Percentiles rank a stretch among this genome's conserved stretches.
Evolutionary conservation across 805 yeast genomes (phyloP).

Genomic region (Pichia nakasei): DNA sequence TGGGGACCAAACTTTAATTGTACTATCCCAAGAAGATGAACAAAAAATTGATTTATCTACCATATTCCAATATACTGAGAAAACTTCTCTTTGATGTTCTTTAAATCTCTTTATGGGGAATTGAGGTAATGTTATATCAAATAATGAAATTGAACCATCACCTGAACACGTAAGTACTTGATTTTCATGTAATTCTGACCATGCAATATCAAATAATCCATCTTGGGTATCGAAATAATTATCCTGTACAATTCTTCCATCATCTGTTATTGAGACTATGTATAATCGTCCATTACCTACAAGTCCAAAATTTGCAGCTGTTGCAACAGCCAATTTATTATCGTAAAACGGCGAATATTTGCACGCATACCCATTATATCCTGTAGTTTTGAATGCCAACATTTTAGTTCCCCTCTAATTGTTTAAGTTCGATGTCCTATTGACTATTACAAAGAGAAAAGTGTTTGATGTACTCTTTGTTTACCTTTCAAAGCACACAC

Average conservation of each 20-base stretch:
- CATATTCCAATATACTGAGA: slow-evolving; percentile 30
- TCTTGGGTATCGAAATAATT: slow-evolving; percentile 82
- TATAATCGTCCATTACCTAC: slow-evolving; percentile 88
- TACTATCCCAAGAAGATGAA: slow-evolving; percentile 89
- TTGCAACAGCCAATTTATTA: slow-evolving; percentile 79
- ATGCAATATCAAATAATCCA: slow-evolving; percentile 76
- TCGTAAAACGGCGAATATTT: slow-evolving; percentile 90
- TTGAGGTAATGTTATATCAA: slow-evolving; percentile 58
- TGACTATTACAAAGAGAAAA: too few species aligned
- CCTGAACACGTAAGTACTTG: slow-evolving; percentile 80
- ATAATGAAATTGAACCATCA: slow-evolving; percentile 79
- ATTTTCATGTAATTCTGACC: slow-evolving; percentile 89
- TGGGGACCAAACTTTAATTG: slow-evolving; percentile 74
- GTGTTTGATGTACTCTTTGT: too few species aligned
- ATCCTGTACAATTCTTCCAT: slow-evolving; percentile 52
- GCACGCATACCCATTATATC: slow-evolving; percentile 80
- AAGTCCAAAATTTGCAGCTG: slow-evolving; percentile 87
- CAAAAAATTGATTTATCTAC: slow-evolving; percentile 49
- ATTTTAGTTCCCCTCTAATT: slow-evolving; percentile 20
- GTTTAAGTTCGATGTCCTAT: too few species aligned
- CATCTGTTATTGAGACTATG: slow-evolving; percentile 56
- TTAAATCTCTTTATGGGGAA: slow-evolving; percentile 68
- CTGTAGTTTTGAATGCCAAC: slow-evolving; percentile 66
- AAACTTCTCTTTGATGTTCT: slow-evolving; percentile 53
- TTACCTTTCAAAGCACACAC: too few species aligned